Conservation (phyloP, 2,329 filamentous ascomycete genomes). For the Calonectria crousiana region DNA sequence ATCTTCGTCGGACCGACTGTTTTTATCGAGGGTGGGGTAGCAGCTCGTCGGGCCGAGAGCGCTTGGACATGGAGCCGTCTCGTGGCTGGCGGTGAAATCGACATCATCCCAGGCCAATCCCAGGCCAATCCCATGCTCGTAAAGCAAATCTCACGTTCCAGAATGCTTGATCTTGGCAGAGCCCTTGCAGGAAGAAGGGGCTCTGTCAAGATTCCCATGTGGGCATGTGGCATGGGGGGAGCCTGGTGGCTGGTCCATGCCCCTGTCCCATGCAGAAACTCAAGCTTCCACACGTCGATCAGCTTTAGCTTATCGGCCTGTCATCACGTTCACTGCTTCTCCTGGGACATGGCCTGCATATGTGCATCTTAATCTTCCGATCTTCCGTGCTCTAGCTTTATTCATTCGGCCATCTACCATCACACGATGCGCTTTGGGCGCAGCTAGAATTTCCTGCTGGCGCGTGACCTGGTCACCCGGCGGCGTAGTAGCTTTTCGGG, state of each 20-base stretch:
- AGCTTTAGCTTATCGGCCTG: background rate
- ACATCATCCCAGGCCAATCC: background rate
- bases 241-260: background rate
- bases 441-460: background rate
- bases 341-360: background rate
- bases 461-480: background rate
- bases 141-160: background rate
- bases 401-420: background rate
- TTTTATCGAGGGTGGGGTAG: background rate
- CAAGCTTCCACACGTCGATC: background rate
- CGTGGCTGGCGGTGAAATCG: background rate
- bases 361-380: background rate
- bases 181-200: background rate
- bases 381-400: background rate
- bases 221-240: background rate
- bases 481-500: background rate
- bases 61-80: background rate
- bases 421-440: background rate
- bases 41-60: background rate
- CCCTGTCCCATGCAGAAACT: background rate
- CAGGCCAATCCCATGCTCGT: background rate
- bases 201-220: background rate
- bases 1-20: background rate
- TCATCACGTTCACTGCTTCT: background rate
- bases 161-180: background rate